Conservation (phyloP, 225 moss, liverwort and hornwort genomes). For the Anthoceros angustus region DNA sequence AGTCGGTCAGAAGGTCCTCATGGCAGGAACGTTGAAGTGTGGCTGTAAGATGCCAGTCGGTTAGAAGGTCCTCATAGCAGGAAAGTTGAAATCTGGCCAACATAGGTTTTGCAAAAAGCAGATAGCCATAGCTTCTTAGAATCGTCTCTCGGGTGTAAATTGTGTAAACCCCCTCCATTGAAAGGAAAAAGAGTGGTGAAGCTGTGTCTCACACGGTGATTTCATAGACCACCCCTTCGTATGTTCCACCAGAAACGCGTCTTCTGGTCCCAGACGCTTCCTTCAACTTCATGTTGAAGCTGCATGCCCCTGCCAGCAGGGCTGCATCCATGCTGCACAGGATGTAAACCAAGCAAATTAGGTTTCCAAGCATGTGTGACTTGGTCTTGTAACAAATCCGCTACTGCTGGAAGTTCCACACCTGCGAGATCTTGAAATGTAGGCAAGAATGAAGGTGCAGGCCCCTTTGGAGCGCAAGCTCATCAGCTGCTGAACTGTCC, state of each 20-base stretch:
- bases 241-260: slow-evolving; percentile 35
- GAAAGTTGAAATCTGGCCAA: no score
- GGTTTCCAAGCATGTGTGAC: neutral
- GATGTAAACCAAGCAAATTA: neutral
- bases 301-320: slow-evolving; percentile 38
- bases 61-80: no score
- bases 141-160: no score
- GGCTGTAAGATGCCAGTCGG: no score
- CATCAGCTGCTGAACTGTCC: neutral
- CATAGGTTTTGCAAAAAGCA: no score
- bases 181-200: no score
- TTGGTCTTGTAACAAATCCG: no score
- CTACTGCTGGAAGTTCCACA: slow-evolving; percentile 5
- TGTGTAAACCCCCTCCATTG: no score
- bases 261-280: slow-evolving; percentile 62
- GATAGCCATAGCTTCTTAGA: no score
- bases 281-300: slow-evolving; percentile 35
- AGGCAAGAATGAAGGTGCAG: slow-evolving; percentile 49
- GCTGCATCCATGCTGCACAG: slow-evolving; percentile 53
- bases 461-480: slow-evolving; percentile 11
- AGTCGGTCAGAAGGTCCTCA: no score
- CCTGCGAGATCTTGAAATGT: slow-evolving; percentile 70
- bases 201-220: slow-evolving; percentile 14
- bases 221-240: slow-evolving; percentile 75
- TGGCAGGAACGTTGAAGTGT: no score